These are phyloP conservation scores for Auricularia cornea DNA, from an alignment of 768 basidiomycete genomes.

Conservation along the genomic window DNA sequence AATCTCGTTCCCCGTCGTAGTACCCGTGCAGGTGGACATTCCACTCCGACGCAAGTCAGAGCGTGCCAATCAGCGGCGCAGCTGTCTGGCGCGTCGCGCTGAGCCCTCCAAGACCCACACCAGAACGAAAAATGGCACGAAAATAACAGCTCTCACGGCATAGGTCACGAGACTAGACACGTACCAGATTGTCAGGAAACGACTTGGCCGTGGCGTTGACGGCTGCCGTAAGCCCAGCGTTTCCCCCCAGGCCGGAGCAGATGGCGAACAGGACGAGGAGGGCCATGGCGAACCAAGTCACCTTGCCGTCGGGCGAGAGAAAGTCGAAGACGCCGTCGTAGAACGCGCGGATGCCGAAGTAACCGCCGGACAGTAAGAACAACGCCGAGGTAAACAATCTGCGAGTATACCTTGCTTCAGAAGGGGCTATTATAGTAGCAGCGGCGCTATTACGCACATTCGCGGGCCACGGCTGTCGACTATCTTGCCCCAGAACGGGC, in stretches of 20 bases:
- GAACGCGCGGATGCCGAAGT: conserved; percentile 62
- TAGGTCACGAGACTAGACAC: conserved; percentile 19
- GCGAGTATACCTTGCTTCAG: neutral
- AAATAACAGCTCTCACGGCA: too few relatives aligned
- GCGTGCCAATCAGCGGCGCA: too few relatives aligned
- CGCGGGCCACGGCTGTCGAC: conserved; percentile 69
- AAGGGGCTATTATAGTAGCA: neutral
- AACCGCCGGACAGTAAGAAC: conserved; percentile 57
- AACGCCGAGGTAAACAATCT: conserved; percentile 55
- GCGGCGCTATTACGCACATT: conserved; percentile 15
- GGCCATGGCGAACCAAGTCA: conserved; percentile 33
- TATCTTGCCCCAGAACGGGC: conserved; percentile 72
- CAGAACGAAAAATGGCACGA: too few relatives aligned
- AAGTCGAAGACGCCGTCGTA: conserved; percentile 42
- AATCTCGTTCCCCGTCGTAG: too few relatives aligned
- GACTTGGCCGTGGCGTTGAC: conserved; percentile 79
- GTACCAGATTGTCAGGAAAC: conserved; percentile 62
- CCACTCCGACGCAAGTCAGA: too few relatives aligned
- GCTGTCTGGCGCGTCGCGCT: too few relatives aligned
- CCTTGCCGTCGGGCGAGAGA: neutral
- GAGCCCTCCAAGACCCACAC: too few relatives aligned
- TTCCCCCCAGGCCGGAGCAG: conserved; percentile 71
- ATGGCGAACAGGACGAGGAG: conserved; percentile 55
- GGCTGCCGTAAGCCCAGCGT: conserved; percentile 58
- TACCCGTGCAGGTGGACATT: too few relatives aligned